Conservation (phyloP, 2,329 filamentous ascomycete species). For the Xylaria sp. region DNA sequence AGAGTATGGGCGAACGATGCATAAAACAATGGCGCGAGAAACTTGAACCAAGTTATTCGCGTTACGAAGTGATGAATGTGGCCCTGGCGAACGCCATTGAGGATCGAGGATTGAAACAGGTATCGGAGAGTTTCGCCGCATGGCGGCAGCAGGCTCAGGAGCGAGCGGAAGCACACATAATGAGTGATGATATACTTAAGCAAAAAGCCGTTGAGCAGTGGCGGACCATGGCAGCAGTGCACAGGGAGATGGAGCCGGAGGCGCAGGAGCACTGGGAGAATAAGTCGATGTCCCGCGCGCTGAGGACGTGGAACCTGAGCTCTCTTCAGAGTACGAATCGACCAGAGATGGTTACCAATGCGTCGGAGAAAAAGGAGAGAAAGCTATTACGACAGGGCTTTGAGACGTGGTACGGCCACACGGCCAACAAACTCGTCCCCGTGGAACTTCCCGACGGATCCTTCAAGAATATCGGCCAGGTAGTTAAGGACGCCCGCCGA, state of each 20-base stretch:
- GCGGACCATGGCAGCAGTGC: conserved; percentile 21
- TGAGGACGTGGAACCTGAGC: conserved; percentile 31
- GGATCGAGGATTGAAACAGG: conserved; percentile 24
- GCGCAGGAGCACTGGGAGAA: conserved; percentile 26
- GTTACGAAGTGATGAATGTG: conserved; percentile 26
- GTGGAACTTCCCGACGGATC: conserved; percentile 24
- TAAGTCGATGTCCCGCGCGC: conserved; percentile 20
- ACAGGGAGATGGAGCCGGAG: conserved; percentile 20
- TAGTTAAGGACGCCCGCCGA: conserved; percentile 25
- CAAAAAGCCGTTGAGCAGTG: conserved; percentile 26
- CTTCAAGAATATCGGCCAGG: conserved; percentile 23
- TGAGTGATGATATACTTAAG: conserved; percentile 22
- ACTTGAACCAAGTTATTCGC: conserved; percentile 26
- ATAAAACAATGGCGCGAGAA: conserved; percentile 28
- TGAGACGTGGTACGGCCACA: conserved; percentile 29
- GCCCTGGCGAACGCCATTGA: conserved; percentile 23
- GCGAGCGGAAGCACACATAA: conserved; percentile 17
- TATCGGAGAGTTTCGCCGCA: conserved; percentile 20
- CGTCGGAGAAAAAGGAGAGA: conserved; percentile 30
- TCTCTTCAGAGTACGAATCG: conserved; percentile 29
- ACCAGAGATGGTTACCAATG: conserved; percentile 28
- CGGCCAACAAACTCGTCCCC: conserved; percentile 28
- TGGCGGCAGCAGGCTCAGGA: conserved; percentile 28
- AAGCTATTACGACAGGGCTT: conserved; percentile 27
- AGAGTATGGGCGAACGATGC: conserved; percentile 30